Evolutionary conservation across 2,329 filamentous ascomycete species (phyloP), one percentile per base, ranked within the genome.

Genomic region (Fusarium continuum): DNA sequence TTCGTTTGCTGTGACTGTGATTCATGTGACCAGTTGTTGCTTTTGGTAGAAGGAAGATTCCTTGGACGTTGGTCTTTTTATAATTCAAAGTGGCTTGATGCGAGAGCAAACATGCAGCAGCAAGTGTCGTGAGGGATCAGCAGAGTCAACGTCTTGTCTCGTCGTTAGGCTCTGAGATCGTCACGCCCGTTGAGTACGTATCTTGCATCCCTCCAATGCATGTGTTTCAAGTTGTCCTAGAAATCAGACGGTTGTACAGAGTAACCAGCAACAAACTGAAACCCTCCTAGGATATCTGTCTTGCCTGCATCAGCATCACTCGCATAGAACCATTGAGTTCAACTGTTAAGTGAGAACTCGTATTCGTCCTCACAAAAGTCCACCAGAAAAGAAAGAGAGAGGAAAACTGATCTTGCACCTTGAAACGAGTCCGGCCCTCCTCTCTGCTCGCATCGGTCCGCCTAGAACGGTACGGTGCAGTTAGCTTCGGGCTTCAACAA

Each of bases 401-500:
- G n/a, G n/a, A n/a, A n/a, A n/a, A 38, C 20, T 23, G 20, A 31
- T n/a, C 49, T 31, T 36, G n/a, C 45, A 39, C 28, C 22, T 41
- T 43, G 45, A 65, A 65, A 52, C 51, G 13, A 64, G 63, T 49
- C 32, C 45, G 31, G 54, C 38, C 49, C 49, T 59, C n/a, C 20
- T 8, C 45, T 39, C 55, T 38, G 34, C 46, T 53, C 40, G 50
- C 52, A 29, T 62, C 56, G 61, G 60, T 50, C 64, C 63, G 63
- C 32, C 8, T 41, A 26, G n/a, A 10, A 14, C 20, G n/a, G 26
- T 38, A 49, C n/a, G n/a, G n/a, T n/a, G n/a, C n/a, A n/a, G 25
- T 51, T 67, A 66, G 63, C 57, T 65, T 57, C 61, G 55, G 50
- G 40, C 56, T 63, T 62, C 43, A 59, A 61, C 20, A 38, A 39